These are phyloP conservation scores for Misopates orontium DNA, from an alignment of 257 asterid genomes.

Conservation along the genomic window DNA sequence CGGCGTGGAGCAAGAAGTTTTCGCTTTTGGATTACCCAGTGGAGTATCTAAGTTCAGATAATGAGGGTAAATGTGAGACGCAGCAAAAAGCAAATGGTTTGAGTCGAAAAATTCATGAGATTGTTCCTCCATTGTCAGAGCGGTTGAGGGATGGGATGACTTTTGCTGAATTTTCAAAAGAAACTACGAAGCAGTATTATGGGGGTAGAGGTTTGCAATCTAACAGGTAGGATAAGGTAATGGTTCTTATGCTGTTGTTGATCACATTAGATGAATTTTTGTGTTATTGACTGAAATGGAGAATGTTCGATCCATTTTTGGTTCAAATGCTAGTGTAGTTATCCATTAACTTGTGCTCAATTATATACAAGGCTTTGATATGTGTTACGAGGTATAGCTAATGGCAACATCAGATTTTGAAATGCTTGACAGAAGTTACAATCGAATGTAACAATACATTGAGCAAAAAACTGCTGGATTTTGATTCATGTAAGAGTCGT, in stretches of 20 bases:
- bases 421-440: too few relatives aligned
- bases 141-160: conserved; percentile 81
- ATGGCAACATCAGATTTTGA: too few relatives aligned
- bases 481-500: too few relatives aligned
- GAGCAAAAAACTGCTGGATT: too few relatives aligned
- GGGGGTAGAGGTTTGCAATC: conserved; percentile 80
- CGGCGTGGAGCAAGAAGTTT: conserved; percentile 73
- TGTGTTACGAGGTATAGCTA: too few relatives aligned
- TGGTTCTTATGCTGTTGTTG: neutral
- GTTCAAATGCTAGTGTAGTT: too few relatives aligned
- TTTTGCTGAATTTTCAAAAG: conserved; percentile 81
- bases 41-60: conserved; percentile 29
- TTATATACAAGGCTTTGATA: too few relatives aligned
- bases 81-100: conserved; percentile 32
- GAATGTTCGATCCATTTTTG: too few relatives aligned
- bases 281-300: too few relatives aligned
- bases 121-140: conserved; percentile 65
- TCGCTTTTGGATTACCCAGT: conserved; percentile 60
- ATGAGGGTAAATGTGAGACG: conserved; percentile 14
- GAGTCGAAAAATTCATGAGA: conserved; percentile 36
- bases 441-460: too few relatives aligned
- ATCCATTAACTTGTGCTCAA: too few relatives aligned
- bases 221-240: conserved; percentile 46
- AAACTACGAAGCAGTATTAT: conserved; percentile 81
- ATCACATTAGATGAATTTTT: too few relatives aligned